These are phyloP conservation scores for Acanthamoeba polyphaga DNA, from an alignment of 208 protist species.

Conservation along the genomic window DNA sequence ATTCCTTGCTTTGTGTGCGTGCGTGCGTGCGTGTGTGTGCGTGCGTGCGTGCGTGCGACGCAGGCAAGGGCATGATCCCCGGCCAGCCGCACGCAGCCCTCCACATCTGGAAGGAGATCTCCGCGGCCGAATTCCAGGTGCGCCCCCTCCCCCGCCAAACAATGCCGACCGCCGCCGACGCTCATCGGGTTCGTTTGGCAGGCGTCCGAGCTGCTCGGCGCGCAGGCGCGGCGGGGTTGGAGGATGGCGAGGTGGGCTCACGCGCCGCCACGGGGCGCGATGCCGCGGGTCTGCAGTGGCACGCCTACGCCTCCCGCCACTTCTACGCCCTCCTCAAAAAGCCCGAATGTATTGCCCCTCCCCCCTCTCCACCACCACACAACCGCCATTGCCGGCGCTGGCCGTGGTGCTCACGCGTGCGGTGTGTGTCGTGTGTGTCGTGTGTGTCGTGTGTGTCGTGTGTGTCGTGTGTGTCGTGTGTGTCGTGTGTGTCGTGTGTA, in stretches of 20 bases:
- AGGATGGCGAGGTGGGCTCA: neutral
- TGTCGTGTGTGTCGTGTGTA: too few relatives aligned
- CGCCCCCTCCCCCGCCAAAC: too few relatives aligned
- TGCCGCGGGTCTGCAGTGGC: neutral
- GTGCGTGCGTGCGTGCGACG: too few relatives aligned
- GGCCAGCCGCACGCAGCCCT: constrained; percentile 1
- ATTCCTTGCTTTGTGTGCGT: too few relatives aligned
- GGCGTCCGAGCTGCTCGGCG: neutral
- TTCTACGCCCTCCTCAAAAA: neutral
- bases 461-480: too few relatives aligned
- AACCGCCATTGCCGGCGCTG: neutral
- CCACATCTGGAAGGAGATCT: neutral
- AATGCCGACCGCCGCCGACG: too few relatives aligned
- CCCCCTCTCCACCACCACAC: neutral
- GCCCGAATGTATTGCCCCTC: neutral
- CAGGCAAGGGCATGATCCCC: neutral
- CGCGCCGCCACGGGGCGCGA: neutral
- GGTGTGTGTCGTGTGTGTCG: too few relatives aligned
- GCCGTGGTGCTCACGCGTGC: neutral
- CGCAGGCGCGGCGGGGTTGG: neutral
- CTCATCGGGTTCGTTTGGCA: neutral
- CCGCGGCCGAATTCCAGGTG: neutral
- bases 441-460: too few relatives aligned
- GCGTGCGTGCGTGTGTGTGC: too few relatives aligned
- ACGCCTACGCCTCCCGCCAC: neutral